Evolutionary conservation across 129 eudicot species (phyloP), one percentile per base, ranked within the genome.

Genomic region (Rutidosis leptorrhynchoides): DNA sequence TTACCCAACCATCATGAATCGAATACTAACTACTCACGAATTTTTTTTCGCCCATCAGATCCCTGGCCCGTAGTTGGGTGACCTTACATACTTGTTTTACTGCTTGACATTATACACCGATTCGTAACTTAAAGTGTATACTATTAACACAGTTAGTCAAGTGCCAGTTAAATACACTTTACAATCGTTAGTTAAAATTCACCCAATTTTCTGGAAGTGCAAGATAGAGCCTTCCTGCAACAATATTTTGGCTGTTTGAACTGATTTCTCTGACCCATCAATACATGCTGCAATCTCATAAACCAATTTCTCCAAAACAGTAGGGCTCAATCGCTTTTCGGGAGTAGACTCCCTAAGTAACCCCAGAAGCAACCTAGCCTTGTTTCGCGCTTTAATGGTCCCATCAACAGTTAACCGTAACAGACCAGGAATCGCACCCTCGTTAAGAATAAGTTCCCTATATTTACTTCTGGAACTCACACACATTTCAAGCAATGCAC

Each of bases 351-450:
- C 78, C 43, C 97, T 74, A 42, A 90, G 90, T 62, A 87, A 70
- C 59, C 79, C 87, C 71, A 90, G 60, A 29, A 90, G 83, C 62
- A 78, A 45, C 62, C 72, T 76, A 61, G 97, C 97, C 72, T 75
- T 77, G 14, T 69, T 80, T 75, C 27, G 93, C 29, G 87, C 85
- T 42, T 74, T 73, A 17, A 71, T 32, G n/a, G 95, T 90, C 4
- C 97, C 97, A 72, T 90, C 87, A 15, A 82, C 83, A 25, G 95
- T 84, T 59, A 90, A 65, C 48, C 85, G 67, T 45, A 87, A 63
- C 43, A 90, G 82, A 42, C 95, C 97, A 0, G 97, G 97, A 40
- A 90, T 87, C 20, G 93, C 89, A 56, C 97, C 97, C 84, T 87
- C 95, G 29, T 81, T 83, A 15, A 90, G 86, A 64, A 90, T 90